Evolutionary conservation across 148 eudicot genomes (phyloP).

Genomic region (Suaeda aralocaspica): DNA sequence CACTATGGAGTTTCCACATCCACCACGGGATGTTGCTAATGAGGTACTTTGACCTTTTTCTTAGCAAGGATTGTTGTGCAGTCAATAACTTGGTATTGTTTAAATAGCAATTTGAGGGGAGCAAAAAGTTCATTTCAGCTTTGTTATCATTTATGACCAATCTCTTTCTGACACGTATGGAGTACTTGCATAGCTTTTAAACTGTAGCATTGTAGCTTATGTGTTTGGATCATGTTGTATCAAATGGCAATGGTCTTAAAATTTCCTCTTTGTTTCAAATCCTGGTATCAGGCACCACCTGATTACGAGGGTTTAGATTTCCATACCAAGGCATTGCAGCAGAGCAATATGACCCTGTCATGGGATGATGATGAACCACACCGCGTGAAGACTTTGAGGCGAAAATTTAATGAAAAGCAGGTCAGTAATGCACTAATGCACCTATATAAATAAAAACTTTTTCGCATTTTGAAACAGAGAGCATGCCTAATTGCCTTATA

Average conservation of each 20-base stretch:
- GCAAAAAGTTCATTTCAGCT: neutral
- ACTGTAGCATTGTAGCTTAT: neutral
- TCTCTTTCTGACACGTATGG: neutral
- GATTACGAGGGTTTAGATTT: constrained; percentile 77
- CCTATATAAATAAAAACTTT: no score
- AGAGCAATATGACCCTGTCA: constrained; percentile 59
- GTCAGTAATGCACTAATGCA: constrained; percentile 31
- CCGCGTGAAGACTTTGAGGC: constrained; percentile 60
- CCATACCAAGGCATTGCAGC: constrained; percentile 80
- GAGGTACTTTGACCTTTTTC: constrained; percentile 49
- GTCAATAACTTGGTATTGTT: neutral
- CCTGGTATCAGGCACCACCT: constrained; percentile 49
- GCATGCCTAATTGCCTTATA: no score
- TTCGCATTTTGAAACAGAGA: no score
- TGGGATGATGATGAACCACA: constrained; percentile 99
- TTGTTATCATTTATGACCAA: neutral
- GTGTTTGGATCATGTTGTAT: neutral
- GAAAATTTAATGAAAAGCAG: constrained; percentile 66
- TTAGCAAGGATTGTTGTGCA: neutral
- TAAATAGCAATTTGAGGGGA: neutral
- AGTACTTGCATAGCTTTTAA: neutral
- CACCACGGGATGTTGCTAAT: constrained; percentile 81
- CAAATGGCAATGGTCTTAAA: neutral
- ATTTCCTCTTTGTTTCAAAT: neutral
- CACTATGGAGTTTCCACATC: constrained; percentile 76